These are phyloP conservation scores for Rhizopogon salebrosus DNA, from an alignment of 768 basidiomycete species.

Conservation along the genomic window DNA sequence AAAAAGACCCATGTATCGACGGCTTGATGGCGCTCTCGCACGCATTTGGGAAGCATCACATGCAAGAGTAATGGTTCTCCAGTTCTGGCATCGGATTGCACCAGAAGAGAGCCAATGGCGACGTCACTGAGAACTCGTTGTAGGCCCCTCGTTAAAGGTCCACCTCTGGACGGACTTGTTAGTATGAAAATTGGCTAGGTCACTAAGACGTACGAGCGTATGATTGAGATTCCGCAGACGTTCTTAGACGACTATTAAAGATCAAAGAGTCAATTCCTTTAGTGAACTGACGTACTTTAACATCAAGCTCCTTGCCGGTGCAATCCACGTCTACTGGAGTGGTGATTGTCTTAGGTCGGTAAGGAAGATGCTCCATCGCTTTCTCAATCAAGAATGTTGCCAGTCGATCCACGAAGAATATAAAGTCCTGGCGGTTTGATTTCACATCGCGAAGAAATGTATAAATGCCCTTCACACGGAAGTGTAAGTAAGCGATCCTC, in stretches of 20 bases:
- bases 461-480: constrained; percentile 66
- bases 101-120: constrained; percentile 81
- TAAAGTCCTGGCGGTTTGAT: constrained; percentile 80
- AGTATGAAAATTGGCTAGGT: constrained; percentile 1
- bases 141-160: constrained; percentile 89
- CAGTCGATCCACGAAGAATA: constrained; percentile 87
- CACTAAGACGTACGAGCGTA: constrained; percentile 64
- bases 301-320: constrained; percentile 57
- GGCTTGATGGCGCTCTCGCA: constrained; percentile 65
- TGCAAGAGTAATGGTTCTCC: constrained; percentile 89
- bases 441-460: constrained; percentile 74
- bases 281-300: constrained; percentile 38
- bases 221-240: constrained; percentile 84
- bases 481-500: background rate
- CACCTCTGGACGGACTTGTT: constrained; percentile 50
- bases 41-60: constrained; percentile 66
- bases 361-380: constrained; percentile 81
- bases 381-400: constrained; percentile 81
- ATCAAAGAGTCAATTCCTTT: background rate
- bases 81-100: constrained; percentile 79
- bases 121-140: constrained; percentile 82
- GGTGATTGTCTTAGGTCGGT: constrained; percentile 47
- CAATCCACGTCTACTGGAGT: constrained; percentile 62
- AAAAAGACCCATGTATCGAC: constrained; percentile 77
- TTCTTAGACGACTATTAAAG: constrained; percentile 34